Percentiles rank a stretch among this genome's conserved stretches.
Evolutionary conservation across 805 yeast genomes (phyloP).

Genomic region (Ogataea philodendri): DNA sequence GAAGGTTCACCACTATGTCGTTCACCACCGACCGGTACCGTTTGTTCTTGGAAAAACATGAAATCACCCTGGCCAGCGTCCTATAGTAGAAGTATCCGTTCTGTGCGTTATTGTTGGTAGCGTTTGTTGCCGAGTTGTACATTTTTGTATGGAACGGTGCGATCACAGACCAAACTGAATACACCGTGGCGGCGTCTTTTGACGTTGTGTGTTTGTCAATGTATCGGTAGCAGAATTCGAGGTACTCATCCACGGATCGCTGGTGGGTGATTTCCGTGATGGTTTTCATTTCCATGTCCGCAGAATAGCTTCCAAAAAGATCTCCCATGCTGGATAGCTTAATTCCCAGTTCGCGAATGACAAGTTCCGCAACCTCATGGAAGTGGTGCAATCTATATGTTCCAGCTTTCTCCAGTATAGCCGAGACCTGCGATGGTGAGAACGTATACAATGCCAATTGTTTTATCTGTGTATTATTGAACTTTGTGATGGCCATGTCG

Average conservation of each 20-base stretch:
- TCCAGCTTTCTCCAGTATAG: slow-evolving; percentile 16
- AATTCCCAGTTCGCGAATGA: slow-evolving; percentile 16
- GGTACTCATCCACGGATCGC: slow-evolving; percentile 26
- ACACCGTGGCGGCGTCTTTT: slow-evolving; percentile 31
- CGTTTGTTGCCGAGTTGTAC: slow-evolving; percentile 25
- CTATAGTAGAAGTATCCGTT: slow-evolving; percentile 33
- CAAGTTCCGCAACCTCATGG: slow-evolving; percentile 4
- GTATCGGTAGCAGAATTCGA: slow-evolving; percentile 29
- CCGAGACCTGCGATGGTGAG: slow-evolving; percentile 11
- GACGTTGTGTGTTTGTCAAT: slow-evolving; percentile 24
- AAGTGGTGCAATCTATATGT: too few species aligned
- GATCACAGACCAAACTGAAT: slow-evolving; percentile 28
- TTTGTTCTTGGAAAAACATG: slow-evolving; percentile 30
- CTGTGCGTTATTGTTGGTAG: slow-evolving; percentile 27
- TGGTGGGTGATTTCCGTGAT: slow-evolving; percentile 16
- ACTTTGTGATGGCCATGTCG: slow-evolving; percentile 11
- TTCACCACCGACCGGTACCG: slow-evolving; percentile 29
- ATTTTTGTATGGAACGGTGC: slow-evolving; percentile 31
- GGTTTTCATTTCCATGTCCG: slow-evolving; percentile 1
- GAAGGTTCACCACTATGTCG: slow-evolving; percentile 30
- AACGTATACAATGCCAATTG: slow-evolving; percentile 8
- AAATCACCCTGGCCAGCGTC: slow-evolving; percentile 27
- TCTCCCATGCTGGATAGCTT: slow-evolving; percentile 9
- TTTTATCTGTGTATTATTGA: slow-evolving; percentile 9
- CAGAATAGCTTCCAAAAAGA: slow-evolving; percentile 1